Evolutionary conservation across 805 yeast genomes (phyloP).

Genomic region (Wickerhamomyces tratensis): DNA sequence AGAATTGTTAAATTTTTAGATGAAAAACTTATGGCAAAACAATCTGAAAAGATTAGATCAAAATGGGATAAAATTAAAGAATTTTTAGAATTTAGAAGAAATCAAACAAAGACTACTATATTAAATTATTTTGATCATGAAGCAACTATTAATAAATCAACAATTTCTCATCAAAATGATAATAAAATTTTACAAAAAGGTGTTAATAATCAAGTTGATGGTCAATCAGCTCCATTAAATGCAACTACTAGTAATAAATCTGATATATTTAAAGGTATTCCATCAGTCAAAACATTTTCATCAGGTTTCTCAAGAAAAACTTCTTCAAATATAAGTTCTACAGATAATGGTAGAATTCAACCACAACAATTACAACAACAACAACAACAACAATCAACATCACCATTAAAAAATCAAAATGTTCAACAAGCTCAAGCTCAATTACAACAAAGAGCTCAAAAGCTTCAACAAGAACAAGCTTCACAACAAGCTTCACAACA

Average conservation of each 20-base stretch:
- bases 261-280: no score
- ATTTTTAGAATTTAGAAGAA: constrained; percentile 31
- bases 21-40: constrained; percentile 22
- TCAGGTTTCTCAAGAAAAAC: no score
- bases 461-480: no score
- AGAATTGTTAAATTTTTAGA: constrained; percentile 21
- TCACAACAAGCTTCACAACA: not conserved
- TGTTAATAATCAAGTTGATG: constrained; percentile 3
- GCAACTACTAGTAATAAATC: no score
- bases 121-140: constrained; percentile 3
- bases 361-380: no score
- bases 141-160: not conserved
- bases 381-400: no score
- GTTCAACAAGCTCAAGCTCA: no score
- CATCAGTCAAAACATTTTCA: no score
- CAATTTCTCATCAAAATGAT: not conserved
- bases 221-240: not conserved
- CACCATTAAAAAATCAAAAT: no score
- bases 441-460: no score
- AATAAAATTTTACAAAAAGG: constrained; percentile 1
- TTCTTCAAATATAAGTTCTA: no score
- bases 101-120: constrained; percentile 20
- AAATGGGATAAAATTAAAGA: constrained; percentile 30
- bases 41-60: constrained; percentile 15
- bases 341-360: no score